Base-by-base conservation (phyloP, 306 rosid genomes). In the Sophora flavescens region DNA sequence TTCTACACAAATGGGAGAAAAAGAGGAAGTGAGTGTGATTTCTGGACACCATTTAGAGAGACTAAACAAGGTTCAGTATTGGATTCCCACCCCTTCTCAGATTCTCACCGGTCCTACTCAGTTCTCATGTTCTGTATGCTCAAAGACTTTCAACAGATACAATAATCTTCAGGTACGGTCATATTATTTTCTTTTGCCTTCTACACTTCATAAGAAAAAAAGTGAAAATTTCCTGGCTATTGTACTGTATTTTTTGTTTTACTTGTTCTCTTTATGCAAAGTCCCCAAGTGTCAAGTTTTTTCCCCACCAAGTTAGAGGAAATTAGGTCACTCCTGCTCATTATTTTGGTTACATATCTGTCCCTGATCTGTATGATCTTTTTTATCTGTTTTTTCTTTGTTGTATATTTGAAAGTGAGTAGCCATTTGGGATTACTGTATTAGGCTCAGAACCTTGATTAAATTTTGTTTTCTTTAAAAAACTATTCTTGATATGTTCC, bases 61-160 rank as follows among this genome's bases (percentile, higher is more conserved):
- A 72, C 44, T 76, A 69, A 80, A 78, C 68, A 89, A 89, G 84
- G 89, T 86, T 15, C 96, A 88, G 68, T 90, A 88, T 62, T 92
- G 97, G 97, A 92, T 92, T 80, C 97, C 97, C 0, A 92, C 92
- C 57, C 89, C 96, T 51, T 88, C 97, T 17, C 96, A 92, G 87
- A 92, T 92, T 78, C 96, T 92, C 47, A 84, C 84, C 52, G 97
- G 97, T 33, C 96, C 97, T 77, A 87, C 93, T 63, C 97, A 88
- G 63, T 90, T 92, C 69, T 84, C 91, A 17, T 92, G 97, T 61
- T 84, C 86, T 42, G 81, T 92, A 48, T 92, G 97, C 88, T 87
- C 88, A 35, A 92, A 92, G 81, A 82, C 93, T 72, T 92, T 92
- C 81, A 92, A 92, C 85, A 71, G 97, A 87, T 92, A 92, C 91